Base-by-base conservation (phyloP, 805 yeast genomes). In the Komagataella pastoris region DNA sequence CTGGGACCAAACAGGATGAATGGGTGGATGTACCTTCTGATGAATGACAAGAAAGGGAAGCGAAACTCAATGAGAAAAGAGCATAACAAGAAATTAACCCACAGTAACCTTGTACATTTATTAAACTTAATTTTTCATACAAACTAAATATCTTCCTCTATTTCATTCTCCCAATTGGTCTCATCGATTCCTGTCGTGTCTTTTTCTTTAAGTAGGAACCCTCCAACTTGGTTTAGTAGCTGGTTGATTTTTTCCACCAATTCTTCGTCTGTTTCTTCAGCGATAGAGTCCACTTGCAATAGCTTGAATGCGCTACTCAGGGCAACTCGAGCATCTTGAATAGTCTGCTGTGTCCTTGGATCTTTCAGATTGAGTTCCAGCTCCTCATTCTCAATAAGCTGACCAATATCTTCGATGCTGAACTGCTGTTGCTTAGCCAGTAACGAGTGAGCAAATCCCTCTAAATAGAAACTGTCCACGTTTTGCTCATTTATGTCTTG, bases 401-500 rank as follows among this genome's bases (percentile, higher is more conserved):
- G 49, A 21, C 57, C 50, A 3, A 58, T 55, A 2, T 59, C 56
- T 5, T 55, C 1, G 5, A 61, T 44, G 2, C 49, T 48, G 45
- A 59, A 59, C 52, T 67, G 71, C n/a, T 61, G 49, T 49, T 62
- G 55, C 18, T 73, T 69, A n/a, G 75, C 69, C 17, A 68, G 64
- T 50, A 85, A 66, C 55, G 80, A 64, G 60, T 82, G 74, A 0
- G 93, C 80, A 59, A 90, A 79, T 0, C 93, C 95, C 61, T 88
- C 95, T 56, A 89, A 69, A 63, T 93, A 93, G 61, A 77, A 85
- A 45, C 83, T 75, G 60, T 93, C 98, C 53, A 88, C 71, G 54
- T 88, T 80, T 58, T 81, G 83, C 59, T 91, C 97, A 67, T 91
- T 89, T 48, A 91, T 77, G 54, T 85, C 91, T 58, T 83, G 83